Base-by-base conservation (phyloP, 2,329 filamentous ascomycete genomes). In the Fusarium sp. region DNA sequence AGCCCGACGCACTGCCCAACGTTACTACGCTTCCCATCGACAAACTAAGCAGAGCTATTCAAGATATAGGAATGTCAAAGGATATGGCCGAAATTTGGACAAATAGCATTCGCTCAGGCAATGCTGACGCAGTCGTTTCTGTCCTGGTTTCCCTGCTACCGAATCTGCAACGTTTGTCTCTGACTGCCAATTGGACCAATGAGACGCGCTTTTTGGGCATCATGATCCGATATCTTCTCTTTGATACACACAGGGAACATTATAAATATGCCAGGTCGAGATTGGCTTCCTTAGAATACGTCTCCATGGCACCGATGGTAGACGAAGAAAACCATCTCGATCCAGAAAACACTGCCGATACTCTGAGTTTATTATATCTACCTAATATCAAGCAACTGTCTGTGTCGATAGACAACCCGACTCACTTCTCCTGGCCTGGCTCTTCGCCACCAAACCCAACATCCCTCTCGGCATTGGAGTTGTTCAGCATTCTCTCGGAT, bases 351-450 rank as follows among this genome's bases (percentile, higher is more conserved):
- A 26, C 56, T 0, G 12, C 36, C 24, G 46, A 59, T 7, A 40
- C 45, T 2, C 46, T 64, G 5, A 44, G 51, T 0, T 29, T 50
- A 1, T 58, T 64, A 24, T 64, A 66, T 36, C 32, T 66, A 11
- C 55, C 53, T 1, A 32, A 26, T 0, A 9, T 66, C 12, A 6
- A 31, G 24, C 5, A 8, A 15, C 42, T 66, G 5, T 54, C 47
- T 0, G 5, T 53, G 5, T 55, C 61, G 2, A 53, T 65, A 7
- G 57, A 57, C 5, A 66, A 67, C 15, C 56, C 60, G 0, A 24
- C 6, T 1, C 26, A 47, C 0, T 64, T 68, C 11, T 4, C 29
- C 3, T 64, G 60, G 57, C 63, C 60, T 2, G 11, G 2, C 3
- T 7, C 12, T 9, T 26, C 15, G 2, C 5, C 53, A 1, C 63